Base-by-base conservation (phyloP, 2,329 filamentous ascomycete genomes). In the Phialemonium atrogriseum region DNA sequence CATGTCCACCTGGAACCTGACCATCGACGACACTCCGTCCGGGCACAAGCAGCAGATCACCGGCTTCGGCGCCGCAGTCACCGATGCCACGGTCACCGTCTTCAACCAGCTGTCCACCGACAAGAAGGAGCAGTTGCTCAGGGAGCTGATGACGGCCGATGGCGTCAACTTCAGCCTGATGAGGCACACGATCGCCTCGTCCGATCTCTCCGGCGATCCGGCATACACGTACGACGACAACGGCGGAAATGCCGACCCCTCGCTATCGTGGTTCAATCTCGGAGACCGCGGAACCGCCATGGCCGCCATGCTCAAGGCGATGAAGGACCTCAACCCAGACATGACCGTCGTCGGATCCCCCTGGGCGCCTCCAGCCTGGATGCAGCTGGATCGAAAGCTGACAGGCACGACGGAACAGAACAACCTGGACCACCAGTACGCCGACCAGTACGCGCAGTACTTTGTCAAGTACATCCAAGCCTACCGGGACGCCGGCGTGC, bases 401-500 rank as follows among this genome's bases (percentile, higher is more conserved):
- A 52, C 46, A 8, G 55, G 52, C 17, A 53, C 51, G 21, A 54
- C 51, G 2, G 33, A 50, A 9, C 45, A 54, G 42, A 59, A 61
- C 45, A 59, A 59, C 43, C 51, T 64, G 18, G 45, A 62, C 46
- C 46, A 55, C 17, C 42, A 47, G 24, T 62, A 60, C 43, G 54
- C 49, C 24, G 40, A 40, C 17, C 36, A 47, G 24, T 55, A 52
- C 26, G 59, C 52, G 4, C 40, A 58, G 34, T 61, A 60, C 46
- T 53, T 64, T 34, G 57, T 60, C 32, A 54, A 56, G 43, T 64
- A 64, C 41, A 45, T 64, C 10, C 48, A 61, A 37, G 58, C 58
- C 2, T 64, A 52, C 38, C 43, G 46, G 5, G 41, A 27, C n/a
- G 45, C 41, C 4, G 59, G 59, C 2, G 54, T 49, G 2, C 46